Percentiles rank a stretch among this genome's conserved stretches.
Evolutionary conservation across 768 basidiomycete species (phyloP).

Genomic region (Roridomyces roridus): DNA sequence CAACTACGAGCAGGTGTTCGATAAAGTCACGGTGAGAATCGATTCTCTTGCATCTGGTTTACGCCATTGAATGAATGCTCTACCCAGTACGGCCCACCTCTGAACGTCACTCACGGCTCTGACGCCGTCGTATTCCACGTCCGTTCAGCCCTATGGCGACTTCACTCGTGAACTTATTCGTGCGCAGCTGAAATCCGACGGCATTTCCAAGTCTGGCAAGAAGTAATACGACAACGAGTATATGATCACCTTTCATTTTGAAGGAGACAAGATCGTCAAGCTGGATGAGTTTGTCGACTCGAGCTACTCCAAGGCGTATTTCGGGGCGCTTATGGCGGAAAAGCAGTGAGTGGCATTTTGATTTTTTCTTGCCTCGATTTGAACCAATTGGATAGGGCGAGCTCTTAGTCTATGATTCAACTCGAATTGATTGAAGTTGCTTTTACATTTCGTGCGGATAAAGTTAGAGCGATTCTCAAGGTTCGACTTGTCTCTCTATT

Average conservation of each 20-base stretch:
- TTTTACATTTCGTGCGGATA: no score
- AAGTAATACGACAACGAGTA: slow-evolving; percentile 23
- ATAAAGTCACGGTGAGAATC: background rate
- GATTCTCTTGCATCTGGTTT: no score
- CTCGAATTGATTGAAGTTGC: no score
- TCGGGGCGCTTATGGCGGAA: slow-evolving; percentile 7
- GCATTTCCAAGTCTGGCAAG: slow-evolving; percentile 16
- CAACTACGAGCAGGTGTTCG: background rate
- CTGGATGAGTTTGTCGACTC: slow-evolving; percentile 23
- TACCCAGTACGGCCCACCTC: background rate
- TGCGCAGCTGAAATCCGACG: slow-evolving; percentile 8
- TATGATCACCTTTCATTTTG: slow-evolving; percentile 23
- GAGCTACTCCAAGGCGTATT: slow-evolving; percentile 10
- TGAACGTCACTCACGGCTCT: slow-evolving; percentile 13
- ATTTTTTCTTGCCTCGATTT: no score
- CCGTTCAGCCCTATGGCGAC: no score
- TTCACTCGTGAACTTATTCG: no score
- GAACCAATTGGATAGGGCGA: no score
- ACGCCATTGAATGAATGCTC: no score
- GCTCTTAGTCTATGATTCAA: no score
- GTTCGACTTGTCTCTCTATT: no score
- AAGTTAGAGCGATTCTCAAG: no score
- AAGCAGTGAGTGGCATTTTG: background rate
- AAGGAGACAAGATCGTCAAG: slow-evolving; percentile 13
- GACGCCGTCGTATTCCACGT: slow-evolving; percentile 18